Conservation (phyloP, 2,329 filamentous ascomycete species). For the Colletotrichum paranaense region DNA sequence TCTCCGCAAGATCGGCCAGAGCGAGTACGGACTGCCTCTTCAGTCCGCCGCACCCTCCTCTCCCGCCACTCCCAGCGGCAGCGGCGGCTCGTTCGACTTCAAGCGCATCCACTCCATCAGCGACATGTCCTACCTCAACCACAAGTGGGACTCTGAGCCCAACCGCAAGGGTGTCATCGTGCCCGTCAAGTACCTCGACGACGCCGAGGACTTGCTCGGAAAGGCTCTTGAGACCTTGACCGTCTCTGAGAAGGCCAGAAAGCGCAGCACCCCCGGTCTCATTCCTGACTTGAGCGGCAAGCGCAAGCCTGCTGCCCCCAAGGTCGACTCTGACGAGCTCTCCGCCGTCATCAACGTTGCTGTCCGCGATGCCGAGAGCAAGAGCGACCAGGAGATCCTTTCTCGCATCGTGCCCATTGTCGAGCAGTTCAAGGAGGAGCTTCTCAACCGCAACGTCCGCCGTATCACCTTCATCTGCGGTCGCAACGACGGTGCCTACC, state of each 20-base stretch:
- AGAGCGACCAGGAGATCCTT: constrained; percentile 84
- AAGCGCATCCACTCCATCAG: constrained; percentile 94
- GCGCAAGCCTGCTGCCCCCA: constrained; percentile 68
- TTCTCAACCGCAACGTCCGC: constrained; percentile 83
- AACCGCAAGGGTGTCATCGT: constrained; percentile 93
- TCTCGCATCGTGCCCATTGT: constrained; percentile 81
- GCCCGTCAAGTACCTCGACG: constrained; percentile 92
- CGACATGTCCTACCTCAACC: constrained; percentile 90
- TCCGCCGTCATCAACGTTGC: constrained; percentile 94
- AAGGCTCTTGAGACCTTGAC: constrained; percentile 89
- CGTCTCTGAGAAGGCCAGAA: constrained; percentile 66
- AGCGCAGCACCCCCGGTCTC: constrained; percentile 65
- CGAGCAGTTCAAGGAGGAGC: constrained; percentile 83
- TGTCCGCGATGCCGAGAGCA: constrained; percentile 86
- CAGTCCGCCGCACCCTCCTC: constrained; percentile 85
- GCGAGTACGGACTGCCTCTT: constrained; percentile 86
- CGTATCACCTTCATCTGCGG: constrained; percentile 97
- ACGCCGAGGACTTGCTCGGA: constrained; percentile 86
- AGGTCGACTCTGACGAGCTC: constrained; percentile 79
- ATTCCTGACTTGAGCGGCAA: constrained; percentile 80
- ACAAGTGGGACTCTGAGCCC: constrained; percentile 79
- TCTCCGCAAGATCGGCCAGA: constrained; percentile 90
- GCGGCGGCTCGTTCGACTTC: constrained; percentile 69
- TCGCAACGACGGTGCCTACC: constrained; percentile 92
- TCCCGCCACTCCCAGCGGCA: constrained; percentile 77